phyloP scores from a whole-genome alignment of 2,329 filamentous ascomycete species.

The Hypoxylon sp. region DNA sequence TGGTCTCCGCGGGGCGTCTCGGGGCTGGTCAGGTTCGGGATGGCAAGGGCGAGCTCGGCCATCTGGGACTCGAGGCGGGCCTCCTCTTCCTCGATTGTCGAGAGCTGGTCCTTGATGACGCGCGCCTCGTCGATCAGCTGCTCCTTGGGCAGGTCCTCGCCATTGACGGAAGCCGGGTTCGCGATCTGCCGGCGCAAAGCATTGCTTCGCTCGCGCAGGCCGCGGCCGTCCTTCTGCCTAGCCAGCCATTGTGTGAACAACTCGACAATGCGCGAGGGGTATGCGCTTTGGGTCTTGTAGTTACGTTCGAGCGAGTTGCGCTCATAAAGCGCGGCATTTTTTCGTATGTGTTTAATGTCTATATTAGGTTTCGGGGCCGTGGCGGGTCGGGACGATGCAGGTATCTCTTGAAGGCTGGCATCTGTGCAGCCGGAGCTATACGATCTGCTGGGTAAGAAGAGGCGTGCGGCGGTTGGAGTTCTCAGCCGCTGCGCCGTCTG shows the following conservation, averaged over 20 bases:
- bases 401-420: neutral
- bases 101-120: constrained; percentile 68
- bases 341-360: constrained; percentile 89
- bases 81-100: constrained; percentile 68
- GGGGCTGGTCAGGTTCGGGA: constrained; percentile 86
- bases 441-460: constrained; percentile 28
- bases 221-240: constrained; percentile 67
- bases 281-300: constrained; percentile 66
- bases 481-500: constrained; percentile 30
- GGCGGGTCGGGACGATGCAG: constrained; percentile 61
- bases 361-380: constrained; percentile 80
- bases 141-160: constrained; percentile 51
- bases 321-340: constrained; percentile 81
- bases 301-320: constrained; percentile 87
- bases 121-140: constrained; percentile 70
- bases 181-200: constrained; percentile 65
- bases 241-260: constrained; percentile 66
- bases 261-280: constrained; percentile 63
- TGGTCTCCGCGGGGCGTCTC: constrained; percentile 76
- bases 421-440: constrained; percentile 5
- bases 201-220: constrained; percentile 72
- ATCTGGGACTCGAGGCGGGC: constrained; percentile 70
- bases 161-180: constrained; percentile 54
- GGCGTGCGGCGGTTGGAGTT: constrained; percentile 23
- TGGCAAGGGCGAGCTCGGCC: constrained; percentile 73